phyloP scores from a whole-genome alignment of 805 yeast genomes.

The Saturnispora saitoi region DNA sequence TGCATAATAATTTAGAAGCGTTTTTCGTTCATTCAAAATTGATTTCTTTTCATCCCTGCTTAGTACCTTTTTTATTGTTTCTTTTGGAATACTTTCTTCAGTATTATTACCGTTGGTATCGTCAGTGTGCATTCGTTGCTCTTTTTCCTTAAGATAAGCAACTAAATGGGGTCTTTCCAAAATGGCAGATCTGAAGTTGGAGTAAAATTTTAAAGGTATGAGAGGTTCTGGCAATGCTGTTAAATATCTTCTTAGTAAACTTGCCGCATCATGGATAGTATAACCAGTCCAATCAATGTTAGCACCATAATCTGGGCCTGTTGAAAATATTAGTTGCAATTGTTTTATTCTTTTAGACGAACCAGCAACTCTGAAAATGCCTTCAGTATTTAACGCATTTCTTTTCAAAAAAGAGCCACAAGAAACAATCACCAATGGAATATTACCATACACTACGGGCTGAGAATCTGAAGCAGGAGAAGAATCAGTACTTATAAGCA shows the following conservation, averaged over 20 bases:
- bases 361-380: constrained; percentile 91
- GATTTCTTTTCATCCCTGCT: constrained; percentile 18
- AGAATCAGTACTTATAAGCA: constrained; percentile 40
- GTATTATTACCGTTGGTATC: background rate
- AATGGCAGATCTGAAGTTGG: constrained; percentile 70
- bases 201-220: constrained; percentile 70
- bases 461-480: background rate
- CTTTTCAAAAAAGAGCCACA: constrained; percentile 83
- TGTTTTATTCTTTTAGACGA: constrained; percentile 81
- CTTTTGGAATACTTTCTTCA: constrained; percentile 6
- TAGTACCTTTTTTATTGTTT: constrained; percentile 30
- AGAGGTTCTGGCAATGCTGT: constrained; percentile 89
- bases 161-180: constrained; percentile 54
- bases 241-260: constrained; percentile 74
- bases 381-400: constrained; percentile 72
- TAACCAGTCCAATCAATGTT: constrained; percentile 86
- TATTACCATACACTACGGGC: constrained; percentile 65
- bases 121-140: constrained; percentile 15
- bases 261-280: constrained; percentile 95
- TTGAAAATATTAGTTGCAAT: constrained; percentile 71
- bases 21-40: constrained; percentile 48
- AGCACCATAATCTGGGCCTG: constrained; percentile 86
- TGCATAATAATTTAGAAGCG: constrained; percentile 67
- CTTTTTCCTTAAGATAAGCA: constrained; percentile 54
- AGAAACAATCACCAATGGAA: constrained; percentile 91